Conservation (phyloP, 768 basidiomycete species). For the Suillus alpinus region DNA sequence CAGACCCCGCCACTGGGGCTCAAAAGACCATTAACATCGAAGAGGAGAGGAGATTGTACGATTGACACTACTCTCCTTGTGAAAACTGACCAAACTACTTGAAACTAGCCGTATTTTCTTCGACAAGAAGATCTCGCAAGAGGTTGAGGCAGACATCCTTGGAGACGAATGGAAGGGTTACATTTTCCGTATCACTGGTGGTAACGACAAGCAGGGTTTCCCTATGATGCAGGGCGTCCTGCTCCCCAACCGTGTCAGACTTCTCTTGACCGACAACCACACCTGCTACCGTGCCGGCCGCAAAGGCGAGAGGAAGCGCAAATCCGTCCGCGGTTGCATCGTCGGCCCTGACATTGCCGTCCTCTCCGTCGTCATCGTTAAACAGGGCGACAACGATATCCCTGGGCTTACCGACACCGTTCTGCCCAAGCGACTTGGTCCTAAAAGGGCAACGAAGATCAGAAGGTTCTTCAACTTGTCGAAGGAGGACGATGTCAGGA, state of each 20-base stretch:
- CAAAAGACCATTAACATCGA: slow-evolving; percentile 96
- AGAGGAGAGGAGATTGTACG: slow-evolving; percentile 84
- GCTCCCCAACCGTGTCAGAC: slow-evolving; percentile 86
- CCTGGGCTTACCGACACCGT: slow-evolving; percentile 90
- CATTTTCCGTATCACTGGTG: slow-evolving; percentile 94
- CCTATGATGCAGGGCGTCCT: slow-evolving; percentile 99
- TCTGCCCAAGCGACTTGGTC: slow-evolving; percentile 93
- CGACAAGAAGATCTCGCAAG: slow-evolving; percentile 96
- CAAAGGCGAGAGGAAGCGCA: slow-evolving; percentile 95
- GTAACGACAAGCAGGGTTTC: slow-evolving; percentile 99
- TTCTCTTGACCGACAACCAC: slow-evolving; percentile 94
- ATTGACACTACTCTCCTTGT: slow-evolving; percentile 7
- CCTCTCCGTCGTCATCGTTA: slow-evolving; percentile 90
- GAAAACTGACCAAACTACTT: not conserved
- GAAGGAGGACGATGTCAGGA: slow-evolving; percentile 98
- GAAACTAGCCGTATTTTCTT: slow-evolving; percentile 84
- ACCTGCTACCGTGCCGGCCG: slow-evolving; percentile 95
- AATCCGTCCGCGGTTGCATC: slow-evolving; percentile 98
- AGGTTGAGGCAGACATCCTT: slow-evolving; percentile 86
- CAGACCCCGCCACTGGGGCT: slow-evolving; percentile 94
- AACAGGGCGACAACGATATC: slow-evolving; percentile 90
- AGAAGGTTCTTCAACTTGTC: slow-evolving; percentile 94
- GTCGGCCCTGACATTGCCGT: slow-evolving; percentile 96
- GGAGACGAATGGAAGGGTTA: slow-evolving; percentile 98
- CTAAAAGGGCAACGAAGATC: slow-evolving; percentile 98